Evolutionary conservation across 1,139 yeast genomes (phyloP), one percentile per base, ranked within the genome.

Genomic region (Suhomyces guaymorum): DNA sequence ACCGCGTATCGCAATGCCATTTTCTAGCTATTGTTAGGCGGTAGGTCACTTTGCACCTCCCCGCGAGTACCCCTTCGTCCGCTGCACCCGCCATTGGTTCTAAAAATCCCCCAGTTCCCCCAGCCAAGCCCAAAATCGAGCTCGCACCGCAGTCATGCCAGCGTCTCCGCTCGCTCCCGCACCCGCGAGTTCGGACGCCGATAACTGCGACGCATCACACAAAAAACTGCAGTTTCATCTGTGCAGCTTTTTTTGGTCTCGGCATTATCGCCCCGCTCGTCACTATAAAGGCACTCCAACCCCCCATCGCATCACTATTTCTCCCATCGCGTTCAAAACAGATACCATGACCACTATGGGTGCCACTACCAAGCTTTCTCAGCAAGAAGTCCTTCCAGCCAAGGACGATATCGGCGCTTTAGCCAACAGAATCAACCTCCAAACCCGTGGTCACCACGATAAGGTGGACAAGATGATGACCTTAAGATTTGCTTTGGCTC

Each of bases 391-490:
- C 30, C 70, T 86, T 28, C 95, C 95, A 1, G 70, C 79, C 14
- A 82, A 82, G 40, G 73, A 75, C 21, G 95, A 86, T 54, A 63
- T 81, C 15, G 95, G 92, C 24, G 95, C 95, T 5, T 68, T 86
- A 36, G 95, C 81, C 36, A 86, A 86, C 70, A 68, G 95, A 54
- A 86, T 86, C 52, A 86, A 86, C 57, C 53, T 57, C 28, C 82
- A 78, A 52, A 86, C 95, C 2, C 71, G 80, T 46, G 59, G 68
- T 19, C 70, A 73, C 30, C 96, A 86, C 63, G 79, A 82, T 55
- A 75, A 74, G 47, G 79, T 85, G 41, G 79, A 86, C 57, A 81
- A 82, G 47, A 64, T 78, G 55, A 79, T 86, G 61, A 76, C 84
- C 8, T 62, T 84, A 37, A 80, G 82, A 57, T 70, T 86, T 48